Evolutionary conservation across 164 flowering plant species (phyloP), one percentile per base, ranked within the genome.

Genomic region (Liriodendron chinense): DNA sequence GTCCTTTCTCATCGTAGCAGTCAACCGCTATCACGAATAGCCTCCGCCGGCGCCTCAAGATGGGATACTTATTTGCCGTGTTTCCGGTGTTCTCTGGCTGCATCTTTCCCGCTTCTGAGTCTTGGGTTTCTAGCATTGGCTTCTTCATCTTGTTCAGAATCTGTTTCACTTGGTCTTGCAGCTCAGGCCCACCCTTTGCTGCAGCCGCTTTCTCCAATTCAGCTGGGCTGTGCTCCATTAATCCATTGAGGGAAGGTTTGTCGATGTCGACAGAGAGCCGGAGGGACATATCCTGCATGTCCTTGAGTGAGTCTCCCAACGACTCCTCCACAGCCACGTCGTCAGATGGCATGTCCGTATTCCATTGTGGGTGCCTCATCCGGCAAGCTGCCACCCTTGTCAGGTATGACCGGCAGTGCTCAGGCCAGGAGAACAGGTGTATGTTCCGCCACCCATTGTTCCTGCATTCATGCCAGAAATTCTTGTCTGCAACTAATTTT

Each of bases 371-470:
- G 76, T 93, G 90, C 81, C 98, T 89, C 94, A 90, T 91, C 64
- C 98, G 84, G 76, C 98, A 93, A 13, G 92, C 88, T 13, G 97
- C 98, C 10, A 95, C 93, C 72, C 97, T 85, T 22, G 98, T 90
- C 78, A 95, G 81, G 86, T 95, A 95, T 24, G 93, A 91, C 21
- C 93, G 90, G 80, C 98, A 95, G 59, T 95, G 98, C 78, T 93
- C 99, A 12, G 99, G 99, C 99, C 99, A 95, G 34, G 99, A 95
- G 77, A 84, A 95, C 16, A 92, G 91, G 80, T 95, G 99, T 68
- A 95, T 93, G 81, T 95, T 93, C 77, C 82, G 89, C 94, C 92
- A 89, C 49, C 98, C 98, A 76, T 93, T 95, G 73, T 83, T 89
- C 74, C 89, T 77, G 80, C 98, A 95, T 0, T 95, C 97, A 9